A percentile compares a stretch with the other conserved stretches of the same genome.
Conservation (phyloP, 257 asterid species). For the Scutellaria baicalensis region DNA sequence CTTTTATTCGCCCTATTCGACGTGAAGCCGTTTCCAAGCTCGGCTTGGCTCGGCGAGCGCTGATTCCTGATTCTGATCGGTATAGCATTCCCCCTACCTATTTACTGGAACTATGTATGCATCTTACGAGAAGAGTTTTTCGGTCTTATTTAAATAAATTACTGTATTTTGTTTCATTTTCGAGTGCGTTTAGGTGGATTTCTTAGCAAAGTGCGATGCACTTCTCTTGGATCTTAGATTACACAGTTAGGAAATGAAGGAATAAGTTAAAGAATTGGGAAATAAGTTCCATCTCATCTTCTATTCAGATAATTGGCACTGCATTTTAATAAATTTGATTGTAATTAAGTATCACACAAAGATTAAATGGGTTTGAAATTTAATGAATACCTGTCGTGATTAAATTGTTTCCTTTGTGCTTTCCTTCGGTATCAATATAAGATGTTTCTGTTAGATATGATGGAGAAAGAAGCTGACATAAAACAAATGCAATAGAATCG, state of each 20-base stretch:
- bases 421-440: not conserved
- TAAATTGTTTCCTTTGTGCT: not conserved
- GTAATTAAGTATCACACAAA: not conserved
- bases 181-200: not conserved
- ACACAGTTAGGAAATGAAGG: not conserved
- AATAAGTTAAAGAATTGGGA: not conserved
- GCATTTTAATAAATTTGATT: not conserved
- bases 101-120: not conserved
- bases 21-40: slow-evolving; percentile 70
- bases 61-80: slow-evolving; percentile 75
- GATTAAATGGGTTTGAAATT: not conserved
- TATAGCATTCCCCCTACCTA: slow-evolving; percentile 16
- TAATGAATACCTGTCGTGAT: not conserved
- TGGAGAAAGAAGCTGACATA: no score
- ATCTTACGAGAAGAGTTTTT: not conserved
- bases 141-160: not conserved
- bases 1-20: slow-evolving; percentile 75
- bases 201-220: not conserved
- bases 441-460: no score
- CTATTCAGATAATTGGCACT: not conserved
- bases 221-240: slow-evolving; percentile 1
- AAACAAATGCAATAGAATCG: not conserved
- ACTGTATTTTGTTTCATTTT: not conserved
- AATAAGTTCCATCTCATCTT: not conserved
- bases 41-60: slow-evolving; percentile 48